These are phyloP conservation scores for Strobilomyces echinocephalus DNA, from an alignment of 768 basidiomycete genomes.

Conservation along the genomic window DNA sequence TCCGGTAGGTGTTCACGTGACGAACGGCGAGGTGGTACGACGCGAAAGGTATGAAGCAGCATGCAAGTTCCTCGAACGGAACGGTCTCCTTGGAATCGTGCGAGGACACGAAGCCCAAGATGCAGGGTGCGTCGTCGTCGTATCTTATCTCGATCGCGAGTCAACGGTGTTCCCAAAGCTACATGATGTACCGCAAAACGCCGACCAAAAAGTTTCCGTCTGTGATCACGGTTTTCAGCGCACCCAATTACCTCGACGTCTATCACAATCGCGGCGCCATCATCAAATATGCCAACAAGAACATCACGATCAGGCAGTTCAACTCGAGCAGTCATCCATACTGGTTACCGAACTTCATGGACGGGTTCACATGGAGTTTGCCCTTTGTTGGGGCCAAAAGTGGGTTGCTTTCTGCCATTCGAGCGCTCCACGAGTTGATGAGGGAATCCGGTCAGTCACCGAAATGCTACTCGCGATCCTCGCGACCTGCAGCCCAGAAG, in stretches of 20 bases:
- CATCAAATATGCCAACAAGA: conserved; percentile 96
- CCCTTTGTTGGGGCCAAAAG: conserved; percentile 98
- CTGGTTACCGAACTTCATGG: conserved; percentile 98
- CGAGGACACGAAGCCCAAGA: conserved; percentile 98
- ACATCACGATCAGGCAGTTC: conserved; percentile 92
- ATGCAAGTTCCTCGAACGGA: conserved; percentile 90
- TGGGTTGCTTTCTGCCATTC: conserved; percentile 35
- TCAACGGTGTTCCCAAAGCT: conserved; percentile 38
- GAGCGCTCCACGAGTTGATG: background rate
- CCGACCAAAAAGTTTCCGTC: conserved; percentile 94
- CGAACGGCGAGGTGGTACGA: background rate
- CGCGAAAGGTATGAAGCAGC: conserved; percentile 75
- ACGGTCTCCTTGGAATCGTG: conserved; percentile 85
- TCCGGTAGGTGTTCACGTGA: background rate
- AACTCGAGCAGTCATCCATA: conserved; percentile 79
- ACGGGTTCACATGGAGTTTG: conserved; percentile 97
- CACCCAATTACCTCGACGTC: conserved; percentile 95
- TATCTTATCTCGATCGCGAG: background rate
- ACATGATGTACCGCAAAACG: conserved; percentile 93
- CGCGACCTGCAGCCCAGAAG: conserved; percentile 90
- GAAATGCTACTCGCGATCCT: conserved; percentile 97
- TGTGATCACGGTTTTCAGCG: conserved; percentile 97
- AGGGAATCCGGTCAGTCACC: conserved; percentile 54
- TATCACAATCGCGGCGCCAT: conserved; percentile 97
- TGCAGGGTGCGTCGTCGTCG: conserved; percentile 59